Evolutionary conservation across 768 basidiomycete genomes (phyloP).

Genomic region (Tulasnella calospora): DNA sequence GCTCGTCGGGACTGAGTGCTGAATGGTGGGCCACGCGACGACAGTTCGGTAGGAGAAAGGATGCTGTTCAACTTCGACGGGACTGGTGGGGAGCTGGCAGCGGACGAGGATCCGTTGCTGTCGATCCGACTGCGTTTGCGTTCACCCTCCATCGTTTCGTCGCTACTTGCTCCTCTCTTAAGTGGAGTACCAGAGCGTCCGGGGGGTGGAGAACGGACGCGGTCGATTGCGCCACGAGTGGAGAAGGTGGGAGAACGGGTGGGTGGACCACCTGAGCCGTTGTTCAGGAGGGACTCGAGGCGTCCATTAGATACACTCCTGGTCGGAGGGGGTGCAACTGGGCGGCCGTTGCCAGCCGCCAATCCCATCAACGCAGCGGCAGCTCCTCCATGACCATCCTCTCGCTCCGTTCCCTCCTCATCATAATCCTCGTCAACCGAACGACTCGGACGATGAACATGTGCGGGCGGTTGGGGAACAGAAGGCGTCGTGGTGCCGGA

Average conservation of each 20-base stretch:
- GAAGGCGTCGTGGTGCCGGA: not conserved
- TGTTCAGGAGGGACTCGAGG: slow-evolving; percentile 16
- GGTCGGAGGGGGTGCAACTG: slow-evolving; percentile 7
- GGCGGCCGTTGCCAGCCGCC: slow-evolving; percentile 37
- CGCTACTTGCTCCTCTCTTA: slow-evolving; percentile 16
- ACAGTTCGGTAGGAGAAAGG: not conserved
- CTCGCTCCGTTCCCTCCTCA: slow-evolving; percentile 48
- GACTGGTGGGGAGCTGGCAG: slow-evolving; percentile 6
- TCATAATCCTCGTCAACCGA: slow-evolving; percentile 91
- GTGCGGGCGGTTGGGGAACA: slow-evolving; percentile 56
- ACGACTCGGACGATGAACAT: slow-evolving; percentile 52
- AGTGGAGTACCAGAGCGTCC: not conserved
- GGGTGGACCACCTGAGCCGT: not conserved
- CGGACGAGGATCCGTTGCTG: not conserved
- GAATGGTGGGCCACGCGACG: not conserved
- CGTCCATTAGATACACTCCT: slow-evolving; percentile 6
- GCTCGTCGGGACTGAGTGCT: slow-evolving; percentile 6
- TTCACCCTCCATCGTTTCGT: slow-evolving; percentile 13
- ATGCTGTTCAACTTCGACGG: not conserved
- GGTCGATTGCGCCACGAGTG: not conserved
- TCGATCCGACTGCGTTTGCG: slow-evolving; percentile 22
- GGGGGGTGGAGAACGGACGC: slow-evolving; percentile 1
- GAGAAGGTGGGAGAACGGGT: slow-evolving; percentile 3
- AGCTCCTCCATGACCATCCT: slow-evolving; percentile 36
- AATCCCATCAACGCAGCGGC: slow-evolving; percentile 79